These are phyloP conservation scores for Penicillium sp. DNA, from an alignment of 2,329 filamentous ascomycete genomes.

Conservation along the genomic window DNA sequence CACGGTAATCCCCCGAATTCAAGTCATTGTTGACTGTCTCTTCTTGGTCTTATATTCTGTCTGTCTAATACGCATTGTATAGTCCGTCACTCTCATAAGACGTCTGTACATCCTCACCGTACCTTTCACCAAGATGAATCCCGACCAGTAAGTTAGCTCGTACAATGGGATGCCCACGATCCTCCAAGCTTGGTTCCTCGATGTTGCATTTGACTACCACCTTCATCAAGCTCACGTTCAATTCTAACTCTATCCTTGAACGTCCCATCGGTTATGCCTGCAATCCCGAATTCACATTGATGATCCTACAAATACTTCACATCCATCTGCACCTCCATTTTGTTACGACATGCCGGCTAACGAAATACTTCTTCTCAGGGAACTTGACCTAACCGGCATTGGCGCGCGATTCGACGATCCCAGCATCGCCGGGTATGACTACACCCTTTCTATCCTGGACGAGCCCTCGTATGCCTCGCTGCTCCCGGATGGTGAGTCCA, in stretches of 20 bases:
- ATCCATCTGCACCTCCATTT: neutral
- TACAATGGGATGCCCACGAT: neutral
- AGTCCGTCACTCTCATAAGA: neutral
- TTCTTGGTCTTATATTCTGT: neutral
- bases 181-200: neutral
- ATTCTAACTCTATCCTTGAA: neutral
- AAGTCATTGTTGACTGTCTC: neutral
- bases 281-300: neutral
- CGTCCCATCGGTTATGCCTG: no score
- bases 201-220: neutral
- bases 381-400: neutral
- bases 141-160: neutral
- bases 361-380: neutral
- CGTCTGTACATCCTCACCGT: neutral
- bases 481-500: neutral
- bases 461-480: neutral
- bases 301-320: neutral
- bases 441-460: neutral
- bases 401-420: neutral
- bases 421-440: neutral
- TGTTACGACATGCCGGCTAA: neutral
- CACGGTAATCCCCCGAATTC: neutral
- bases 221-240: neutral
- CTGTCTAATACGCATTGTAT: neutral
- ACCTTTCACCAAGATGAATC: neutral